Evolutionary conservation across 2,329 filamentous ascomycete species (phyloP), one percentile per base, ranked within the genome.

Genomic region (Nannizziopsis arthrosporioides): DNA sequence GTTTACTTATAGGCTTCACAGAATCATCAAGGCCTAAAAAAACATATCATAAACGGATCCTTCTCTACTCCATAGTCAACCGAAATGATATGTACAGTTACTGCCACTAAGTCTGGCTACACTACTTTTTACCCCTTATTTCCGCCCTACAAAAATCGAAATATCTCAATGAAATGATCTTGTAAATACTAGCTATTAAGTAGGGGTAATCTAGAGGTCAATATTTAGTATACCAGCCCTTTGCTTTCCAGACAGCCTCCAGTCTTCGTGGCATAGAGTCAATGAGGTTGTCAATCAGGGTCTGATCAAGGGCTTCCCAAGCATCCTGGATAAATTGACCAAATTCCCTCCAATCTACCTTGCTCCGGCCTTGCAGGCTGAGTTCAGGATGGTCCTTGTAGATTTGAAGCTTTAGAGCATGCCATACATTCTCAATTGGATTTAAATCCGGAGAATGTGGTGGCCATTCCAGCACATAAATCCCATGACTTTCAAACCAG

Each of bases 391-490:
- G 12, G 5, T 47, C 15, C 31, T 43, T 30, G 43, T 42, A 51
- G 7, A 41, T 15, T 27, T 44, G 17, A 38, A n/a, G 18, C 44
- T 57, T 57, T 19, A 57, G 41, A 5, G 47, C 41, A 30, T 47
- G 42, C 49, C 49, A 56, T 1, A 54, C 37, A 42, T 53, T 54
- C 49, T 56, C 53, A 44, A 56, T 56, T 11, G 18, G 49, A 36
- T 53, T 53, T 8, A 56, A 44, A 54, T 57, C 51, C 18, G 49
- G 49, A 1, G 48, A 56, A 38, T 54, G 38, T 31, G 47, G 6
- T 10, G 47, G 47, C 44, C 46, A 57, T 14, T 50, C 36, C n/a
- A 56, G 47, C 14, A 48, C 27, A 9, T 41, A 14, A 22, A 56
- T 45, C 31, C 42, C 45, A 35, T 47, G 41, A 4, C 36, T 5